These are phyloP conservation scores for Ochetophila trinervis DNA, from an alignment of 306 rosid species.

Conservation along the genomic window DNA sequence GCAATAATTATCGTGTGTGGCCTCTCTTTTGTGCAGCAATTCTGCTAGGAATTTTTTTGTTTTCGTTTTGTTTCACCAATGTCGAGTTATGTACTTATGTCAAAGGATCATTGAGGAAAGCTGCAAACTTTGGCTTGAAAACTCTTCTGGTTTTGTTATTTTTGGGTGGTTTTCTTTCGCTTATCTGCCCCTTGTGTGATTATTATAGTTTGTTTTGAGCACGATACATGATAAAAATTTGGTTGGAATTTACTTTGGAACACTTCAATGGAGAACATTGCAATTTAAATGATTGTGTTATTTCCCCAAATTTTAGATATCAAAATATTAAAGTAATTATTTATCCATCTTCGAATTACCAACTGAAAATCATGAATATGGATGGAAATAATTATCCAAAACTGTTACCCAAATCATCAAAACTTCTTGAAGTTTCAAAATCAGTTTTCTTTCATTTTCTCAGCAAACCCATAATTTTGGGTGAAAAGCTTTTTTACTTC, in stretches of 20 bases:
- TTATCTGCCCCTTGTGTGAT: neutral
- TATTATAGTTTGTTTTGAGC: neutral
- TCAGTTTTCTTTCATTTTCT: conserved; percentile 50
- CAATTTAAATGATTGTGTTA: too few species aligned
- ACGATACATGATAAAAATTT: too few species aligned
- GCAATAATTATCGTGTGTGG: conserved; percentile 60
- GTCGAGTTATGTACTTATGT: neutral
- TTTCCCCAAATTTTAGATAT: too few species aligned
- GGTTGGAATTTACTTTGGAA: too few species aligned
- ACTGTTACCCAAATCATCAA: too few species aligned
- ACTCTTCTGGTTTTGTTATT: neutral
- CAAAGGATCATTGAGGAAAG: conserved; percentile 1
- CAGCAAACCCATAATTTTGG: conserved; percentile 38
- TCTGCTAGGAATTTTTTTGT: conserved; percentile 3
- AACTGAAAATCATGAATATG: too few species aligned
- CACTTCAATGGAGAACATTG: too few species aligned
- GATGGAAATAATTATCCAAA: too few species aligned
- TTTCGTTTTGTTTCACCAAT: neutral
- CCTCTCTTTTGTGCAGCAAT: conserved; percentile 35
- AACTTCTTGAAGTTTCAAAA: too few species aligned
- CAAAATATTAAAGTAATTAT: too few species aligned
- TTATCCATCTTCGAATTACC: too few species aligned
- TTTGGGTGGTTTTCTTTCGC: neutral
- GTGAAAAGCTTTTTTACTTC: too few species aligned
- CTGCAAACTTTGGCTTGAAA: conserved; percentile 5